Conservation (phyloP, 352 stramenopile genomes). For the Phytophthora multivora region DNA sequence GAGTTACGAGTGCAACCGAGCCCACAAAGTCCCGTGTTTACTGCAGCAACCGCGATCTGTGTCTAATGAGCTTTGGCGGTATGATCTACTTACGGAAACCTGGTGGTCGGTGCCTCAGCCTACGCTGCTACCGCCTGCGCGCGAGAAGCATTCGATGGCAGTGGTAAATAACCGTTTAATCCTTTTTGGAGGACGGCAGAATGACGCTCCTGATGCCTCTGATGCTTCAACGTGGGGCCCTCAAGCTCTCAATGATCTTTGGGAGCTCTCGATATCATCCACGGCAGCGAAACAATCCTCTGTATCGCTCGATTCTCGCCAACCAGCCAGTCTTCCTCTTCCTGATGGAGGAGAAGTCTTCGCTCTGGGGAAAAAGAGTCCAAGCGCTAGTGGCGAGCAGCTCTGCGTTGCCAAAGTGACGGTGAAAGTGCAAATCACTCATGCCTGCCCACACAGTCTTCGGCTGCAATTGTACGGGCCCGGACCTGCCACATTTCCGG, state of each 20-base stretch:
- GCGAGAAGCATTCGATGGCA: conserved; percentile 68
- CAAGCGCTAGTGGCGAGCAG: conserved; percentile 28
- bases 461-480: conserved; percentile 63
- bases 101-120: conserved; percentile 52
- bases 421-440: conserved; percentile 58
- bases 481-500: conserved; percentile 56
- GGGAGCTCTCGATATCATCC: conserved; percentile 64
- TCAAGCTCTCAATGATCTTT: conserved; percentile 58
- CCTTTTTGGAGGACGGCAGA: conserved; percentile 60
- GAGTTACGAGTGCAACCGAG: conserved; percentile 65
- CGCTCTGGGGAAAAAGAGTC: conserved; percentile 46
- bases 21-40: conserved; percentile 49
- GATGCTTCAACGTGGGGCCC: conserved; percentile 33
- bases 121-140: conserved; percentile 23
- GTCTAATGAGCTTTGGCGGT: conserved; percentile 79
- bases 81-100: conserved; percentile 49
- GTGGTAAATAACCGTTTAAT: conserved; percentile 52
- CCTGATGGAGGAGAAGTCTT: conserved; percentile 57
- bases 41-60: conserved; percentile 27
- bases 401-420: conserved; percentile 55
- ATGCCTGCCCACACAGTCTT: conserved; percentile 59
- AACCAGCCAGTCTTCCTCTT: conserved; percentile 43
- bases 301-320: conserved; percentile 40
- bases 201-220: conserved; percentile 14
- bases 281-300: conserved; percentile 35